These are phyloP conservation scores for Cryptomeria japonica DNA, from an alignment of 75 land plant species.

Conservation along the genomic window DNA sequence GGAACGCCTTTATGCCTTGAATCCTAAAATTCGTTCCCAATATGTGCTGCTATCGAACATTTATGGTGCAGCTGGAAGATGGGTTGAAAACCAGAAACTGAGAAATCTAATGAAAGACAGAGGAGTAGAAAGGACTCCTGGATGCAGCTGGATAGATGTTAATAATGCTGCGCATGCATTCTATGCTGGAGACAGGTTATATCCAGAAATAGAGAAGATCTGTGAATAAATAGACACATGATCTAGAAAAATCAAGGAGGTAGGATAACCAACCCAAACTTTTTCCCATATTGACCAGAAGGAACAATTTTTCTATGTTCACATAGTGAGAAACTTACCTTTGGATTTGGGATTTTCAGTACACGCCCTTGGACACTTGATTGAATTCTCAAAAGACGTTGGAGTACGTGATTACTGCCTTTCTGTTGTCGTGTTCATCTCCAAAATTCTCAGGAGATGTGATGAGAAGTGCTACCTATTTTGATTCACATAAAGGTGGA, in stretches of 20 bases:
- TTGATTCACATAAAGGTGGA: too few relatives aligned
- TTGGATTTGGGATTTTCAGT: too few relatives aligned
- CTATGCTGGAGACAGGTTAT: neutral
- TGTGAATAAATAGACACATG: neutral
- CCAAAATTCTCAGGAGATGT: too few relatives aligned
- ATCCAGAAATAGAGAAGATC: constrained; percentile 15
- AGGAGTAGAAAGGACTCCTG: neutral
- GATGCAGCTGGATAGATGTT: constrained; percentile 8
- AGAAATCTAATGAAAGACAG: constrained; percentile 10
- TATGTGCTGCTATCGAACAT: constrained; percentile 18
- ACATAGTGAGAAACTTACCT: too few relatives aligned
- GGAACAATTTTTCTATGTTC: too few relatives aligned
- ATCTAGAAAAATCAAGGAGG: neutral
- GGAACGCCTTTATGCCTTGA: neutral
- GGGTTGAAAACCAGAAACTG: neutral
- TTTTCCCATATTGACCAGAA: neutral
- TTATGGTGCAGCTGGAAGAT: constrained; percentile 5
- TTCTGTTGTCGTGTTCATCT: too few relatives aligned
- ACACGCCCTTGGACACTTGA: too few relatives aligned
- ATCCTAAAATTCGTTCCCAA: neutral
- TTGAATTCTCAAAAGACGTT: too few relatives aligned
- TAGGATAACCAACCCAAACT: neutral
- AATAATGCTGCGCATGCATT: neutral
- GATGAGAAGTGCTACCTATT: too few relatives aligned
- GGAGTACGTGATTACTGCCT: too few relatives aligned